These are phyloP conservation scores for Biscogniauxia marginata DNA, from an alignment of 2,329 filamentous ascomycete species.

Conservation along the genomic window DNA sequence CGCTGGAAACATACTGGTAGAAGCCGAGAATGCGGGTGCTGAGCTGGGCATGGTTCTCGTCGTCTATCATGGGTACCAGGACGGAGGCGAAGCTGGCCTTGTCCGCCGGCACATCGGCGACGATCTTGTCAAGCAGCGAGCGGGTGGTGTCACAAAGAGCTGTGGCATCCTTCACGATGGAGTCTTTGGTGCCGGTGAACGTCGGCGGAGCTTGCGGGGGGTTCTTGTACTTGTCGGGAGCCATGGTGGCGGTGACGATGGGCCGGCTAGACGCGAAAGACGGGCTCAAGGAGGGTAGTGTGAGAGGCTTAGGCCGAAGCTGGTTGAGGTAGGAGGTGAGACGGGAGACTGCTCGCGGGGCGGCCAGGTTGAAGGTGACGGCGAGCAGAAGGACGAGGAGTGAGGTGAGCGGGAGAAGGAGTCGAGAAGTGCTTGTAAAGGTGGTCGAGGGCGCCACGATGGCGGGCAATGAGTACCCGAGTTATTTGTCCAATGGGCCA, in stretches of 20 bases:
- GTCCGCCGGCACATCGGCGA: slow-evolving; percentile 55
- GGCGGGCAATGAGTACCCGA: slow-evolving; percentile 15
- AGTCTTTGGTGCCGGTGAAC: slow-evolving; percentile 72
- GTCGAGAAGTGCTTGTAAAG: slow-evolving; percentile 24
- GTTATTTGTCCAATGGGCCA: slow-evolving; percentile 18
- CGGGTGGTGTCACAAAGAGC: slow-evolving; percentile 63
- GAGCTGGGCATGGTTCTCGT: slow-evolving; percentile 65
- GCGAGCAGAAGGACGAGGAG: slow-evolving; percentile 54
- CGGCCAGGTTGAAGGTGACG: slow-evolving; percentile 64
- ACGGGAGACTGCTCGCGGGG: slow-evolving; percentile 57
- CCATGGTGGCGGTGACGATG: slow-evolving; percentile 59
- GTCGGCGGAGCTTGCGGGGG: slow-evolving; percentile 76
- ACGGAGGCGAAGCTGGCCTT: slow-evolving; percentile 56
- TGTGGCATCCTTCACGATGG: slow-evolving; percentile 66
- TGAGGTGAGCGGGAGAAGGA: slow-evolving; percentile 43
- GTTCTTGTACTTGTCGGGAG: slow-evolving; percentile 64
- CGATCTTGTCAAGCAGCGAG: slow-evolving; percentile 64
- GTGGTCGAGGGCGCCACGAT: slow-evolving; percentile 36
- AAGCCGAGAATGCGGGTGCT: slow-evolving; percentile 69
- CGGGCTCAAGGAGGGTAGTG: slow-evolving; percentile 23
- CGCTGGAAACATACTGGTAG: slow-evolving; percentile 74
- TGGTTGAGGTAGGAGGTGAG: slow-evolving; percentile 58
- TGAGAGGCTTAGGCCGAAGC: slow-evolving; percentile 43
- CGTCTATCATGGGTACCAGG: slow-evolving; percentile 66
- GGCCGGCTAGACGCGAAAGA: slow-evolving; percentile 24